Evolutionary conservation across 192 early-diverging fungal species (phyloP), one percentile per base, ranked within the genome.

Genomic region (Nowakowskiella sp.): DNA sequence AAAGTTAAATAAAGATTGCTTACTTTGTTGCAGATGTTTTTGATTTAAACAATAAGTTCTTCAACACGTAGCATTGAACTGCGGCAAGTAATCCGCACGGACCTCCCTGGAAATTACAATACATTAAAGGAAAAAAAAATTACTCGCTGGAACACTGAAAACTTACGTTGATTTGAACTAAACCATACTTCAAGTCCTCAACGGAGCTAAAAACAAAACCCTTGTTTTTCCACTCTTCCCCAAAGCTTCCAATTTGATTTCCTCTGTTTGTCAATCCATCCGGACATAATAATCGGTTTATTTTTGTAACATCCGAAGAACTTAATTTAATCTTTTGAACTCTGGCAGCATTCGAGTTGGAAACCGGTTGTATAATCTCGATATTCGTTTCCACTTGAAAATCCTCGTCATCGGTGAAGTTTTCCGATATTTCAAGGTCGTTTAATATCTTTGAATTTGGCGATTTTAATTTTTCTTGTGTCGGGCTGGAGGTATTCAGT

Each of bases 31-130:
- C 66, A 42, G 44, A 50, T 44, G 39, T 34, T 27, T 46, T 30
- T 9, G 53, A 49, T 30, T 34, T 55, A 26, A 66, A 71, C 27
- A 58, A 19, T 23, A 75, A 29, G 44, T 75, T 47, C 48, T 74
- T 69, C 22, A 78, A 19, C 6, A 78, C 27, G 26, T 44, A 36
- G 1, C 65, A 73, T 55, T 78, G 76, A 8, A 77, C 62, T 13
- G 57, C 55, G 0, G 76, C 73, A 48, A 78, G 50, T 16, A 78
- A 43, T 21, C 76, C 76, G 61, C 76, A 78, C 2, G 76, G 76
- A 6, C 76, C 76, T 2, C 76, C 73, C 63, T 70, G 27, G 1
- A 23, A 22, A 7, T 10, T 43, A 28, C 21, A 56, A 19, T 60
- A n/a, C 6, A 16, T 21, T 29, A 19, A 2, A 9, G 29, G 3